Percentiles rank a stretch among this genome's conserved stretches.
Evolutionary conservation across 2,329 filamentous ascomycete species (phyloP).

Genomic region (Arachnopeziza araneosa): DNA sequence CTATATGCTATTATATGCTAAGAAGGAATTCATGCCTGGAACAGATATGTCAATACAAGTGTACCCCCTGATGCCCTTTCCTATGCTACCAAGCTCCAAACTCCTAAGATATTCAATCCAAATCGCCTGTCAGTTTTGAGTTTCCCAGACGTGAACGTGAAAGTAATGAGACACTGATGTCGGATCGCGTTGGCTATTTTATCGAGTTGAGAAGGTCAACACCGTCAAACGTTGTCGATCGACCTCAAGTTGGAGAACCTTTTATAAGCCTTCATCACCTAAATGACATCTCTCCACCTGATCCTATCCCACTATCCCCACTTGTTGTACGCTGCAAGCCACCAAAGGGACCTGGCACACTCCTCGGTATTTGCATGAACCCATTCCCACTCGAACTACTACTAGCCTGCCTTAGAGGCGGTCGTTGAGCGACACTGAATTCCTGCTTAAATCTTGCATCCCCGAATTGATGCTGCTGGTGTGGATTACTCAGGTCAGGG

Average conservation of each 20-base stretch:
- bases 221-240: too few relatives aligned
- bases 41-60: not conserved
- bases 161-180: too few relatives aligned
- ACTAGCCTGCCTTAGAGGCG: slow-evolving; percentile 22
- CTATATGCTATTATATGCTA: not conserved
- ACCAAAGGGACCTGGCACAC: slow-evolving; percentile 23
- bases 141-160: not conserved
- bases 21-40: not conserved
- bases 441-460: slow-evolving; percentile 9
- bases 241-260: not conserved
- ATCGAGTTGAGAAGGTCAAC: too few relatives aligned
- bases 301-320: slow-evolving; percentile 6
- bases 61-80: not conserved
- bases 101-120: not conserved
- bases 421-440: slow-evolving; percentile 15
- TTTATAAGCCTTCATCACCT: not conserved
- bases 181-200: too few relatives aligned
- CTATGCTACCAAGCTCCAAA: not conserved
- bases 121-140: not conserved
- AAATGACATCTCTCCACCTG: not conserved
- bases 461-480: slow-evolving; percentile 11
- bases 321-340: slow-evolving; percentile 19
- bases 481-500: slow-evolving; percentile 16
- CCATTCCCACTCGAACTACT: slow-evolving; percentile 6
- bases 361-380: slow-evolving; percentile 17